These are phyloP conservation scores for Corynascus novoguineensis DNA, from an alignment of 495 filamentous ascomycete genomes.

Conservation along the genomic window DNA sequence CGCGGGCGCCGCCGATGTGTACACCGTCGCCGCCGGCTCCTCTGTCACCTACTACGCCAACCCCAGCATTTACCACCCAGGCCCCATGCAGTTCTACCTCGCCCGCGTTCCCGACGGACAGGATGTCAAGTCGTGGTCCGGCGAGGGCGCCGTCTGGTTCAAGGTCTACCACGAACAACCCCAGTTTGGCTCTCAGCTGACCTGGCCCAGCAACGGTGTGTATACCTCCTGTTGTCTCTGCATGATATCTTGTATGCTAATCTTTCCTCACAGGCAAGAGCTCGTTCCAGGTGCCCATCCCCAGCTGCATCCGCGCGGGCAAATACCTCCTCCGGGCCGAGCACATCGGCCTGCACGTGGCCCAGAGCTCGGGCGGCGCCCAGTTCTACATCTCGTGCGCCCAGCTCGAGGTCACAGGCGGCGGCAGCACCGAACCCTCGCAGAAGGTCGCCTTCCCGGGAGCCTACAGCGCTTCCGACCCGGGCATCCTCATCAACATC, in stretches of 20 bases:
- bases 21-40: constrained; percentile 39
- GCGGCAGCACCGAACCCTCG: constrained; percentile 33
- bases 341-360: constrained; percentile 51
- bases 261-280: constrained; percentile 26
- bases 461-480: constrained; percentile 37
- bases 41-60: constrained; percentile 40
- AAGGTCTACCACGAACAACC: constrained; percentile 50
- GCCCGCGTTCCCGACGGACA: constrained; percentile 43
- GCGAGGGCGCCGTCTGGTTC: constrained; percentile 47
- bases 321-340: constrained; percentile 57
- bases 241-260: background rate
- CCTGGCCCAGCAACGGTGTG: constrained; percentile 37
- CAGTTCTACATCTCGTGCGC: constrained; percentile 48
- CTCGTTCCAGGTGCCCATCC: constrained; percentile 38
- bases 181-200: constrained; percentile 33
- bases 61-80: constrained; percentile 41
- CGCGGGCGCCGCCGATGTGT: constrained; percentile 27
- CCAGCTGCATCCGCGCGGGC: constrained; percentile 43
- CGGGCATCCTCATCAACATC: constrained; percentile 42
- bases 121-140: constrained; percentile 40
- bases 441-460: constrained; percentile 38
- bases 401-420: constrained; percentile 37
- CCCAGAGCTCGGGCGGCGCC: constrained; percentile 39
- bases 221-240: background rate
- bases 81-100: constrained; percentile 42